Conservation (phyloP, 2,329 filamentous ascomycete species). For the Pseudogymnoascus sp. region DNA sequence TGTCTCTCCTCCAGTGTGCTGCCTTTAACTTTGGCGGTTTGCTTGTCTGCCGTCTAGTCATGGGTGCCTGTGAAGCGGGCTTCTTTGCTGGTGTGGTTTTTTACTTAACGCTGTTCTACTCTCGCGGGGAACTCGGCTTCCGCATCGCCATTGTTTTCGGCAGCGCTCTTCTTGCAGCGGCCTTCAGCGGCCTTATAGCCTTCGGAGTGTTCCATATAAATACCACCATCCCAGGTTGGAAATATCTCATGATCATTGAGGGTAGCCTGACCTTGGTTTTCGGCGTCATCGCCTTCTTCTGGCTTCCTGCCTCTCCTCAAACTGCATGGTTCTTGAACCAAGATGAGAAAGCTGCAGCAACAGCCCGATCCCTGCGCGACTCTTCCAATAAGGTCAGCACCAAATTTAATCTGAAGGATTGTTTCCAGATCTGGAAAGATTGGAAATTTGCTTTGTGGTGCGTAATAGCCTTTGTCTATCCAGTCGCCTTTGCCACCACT, state of each 20-base stretch:
- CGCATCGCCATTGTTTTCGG: conserved; percentile 39
- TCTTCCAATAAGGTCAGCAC: conserved; percentile 34
- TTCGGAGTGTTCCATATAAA: conserved; percentile 43
- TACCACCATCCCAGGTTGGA: conserved; percentile 38
- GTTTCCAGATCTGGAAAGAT: conserved; percentile 36
- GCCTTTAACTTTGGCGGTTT: conserved; percentile 30
- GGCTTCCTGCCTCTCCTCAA: conserved; percentile 10
- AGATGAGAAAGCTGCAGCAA: conserved; percentile 32
- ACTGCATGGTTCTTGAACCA: conserved; percentile 16
- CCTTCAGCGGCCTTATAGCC: conserved; percentile 34
- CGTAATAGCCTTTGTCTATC: conserved; percentile 41
- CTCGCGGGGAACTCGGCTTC: conserved; percentile 34
- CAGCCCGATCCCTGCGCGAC: conserved; percentile 38
- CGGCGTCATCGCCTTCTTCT: conserved; percentile 17
- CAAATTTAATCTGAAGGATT: conserved; percentile 34
- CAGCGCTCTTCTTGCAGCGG: conserved; percentile 34
- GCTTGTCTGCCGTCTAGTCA: conserved; percentile 29
- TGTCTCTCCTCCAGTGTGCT: conserved; percentile 35
- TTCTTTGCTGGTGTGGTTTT: conserved; percentile 50
- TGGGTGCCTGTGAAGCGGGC: conserved; percentile 41
- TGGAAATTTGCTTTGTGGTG: conserved; percentile 39
- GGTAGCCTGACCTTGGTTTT: conserved; percentile 32
- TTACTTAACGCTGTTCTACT: conserved; percentile 45
- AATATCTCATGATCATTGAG: conserved; percentile 39
- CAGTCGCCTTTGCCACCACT: conserved; percentile 39